Conservation (phyloP, 2,329 filamentous ascomycete species). For the Zymoseptoria passerinii region DNA sequence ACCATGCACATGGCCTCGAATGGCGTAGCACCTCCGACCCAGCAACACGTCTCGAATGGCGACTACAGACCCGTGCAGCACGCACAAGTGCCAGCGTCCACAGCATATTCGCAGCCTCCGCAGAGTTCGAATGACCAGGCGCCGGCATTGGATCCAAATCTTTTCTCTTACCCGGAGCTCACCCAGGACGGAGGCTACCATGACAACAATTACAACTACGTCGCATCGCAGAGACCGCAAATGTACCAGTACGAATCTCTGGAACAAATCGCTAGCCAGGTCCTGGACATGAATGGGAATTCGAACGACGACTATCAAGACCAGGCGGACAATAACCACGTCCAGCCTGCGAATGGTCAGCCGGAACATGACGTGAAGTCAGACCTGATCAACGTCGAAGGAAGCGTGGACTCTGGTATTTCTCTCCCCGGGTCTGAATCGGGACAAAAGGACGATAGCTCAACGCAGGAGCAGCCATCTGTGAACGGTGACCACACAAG, state of each 20-base stretch:
- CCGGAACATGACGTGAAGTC: conserved; percentile 6
- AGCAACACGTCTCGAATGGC: conserved; percentile 2
- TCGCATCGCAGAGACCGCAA: conserved; percentile 14
- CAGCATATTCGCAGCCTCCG: conserved; percentile 5
- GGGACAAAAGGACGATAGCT: conserved; percentile 3
- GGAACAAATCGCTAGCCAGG: conserved; percentile 31
- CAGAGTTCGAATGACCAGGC: conserved; percentile 7
- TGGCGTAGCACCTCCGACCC: background rate
- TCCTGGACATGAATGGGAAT: conserved; percentile 26
- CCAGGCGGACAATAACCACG: conserved; percentile 12
- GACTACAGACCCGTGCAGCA: conserved; percentile 2
- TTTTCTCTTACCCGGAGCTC: conserved; percentile 10
- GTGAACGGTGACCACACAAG: background rate
- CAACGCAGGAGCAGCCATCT: background rate
- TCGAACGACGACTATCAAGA: conserved; percentile 11
- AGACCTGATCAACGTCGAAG: conserved; percentile 17
- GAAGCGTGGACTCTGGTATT: conserved; percentile 26
- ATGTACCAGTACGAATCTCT: conserved; percentile 25
- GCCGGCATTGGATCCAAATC: conserved; percentile 16
- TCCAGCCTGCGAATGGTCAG: conserved; percentile 13
- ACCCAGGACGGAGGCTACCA: conserved; percentile 3
- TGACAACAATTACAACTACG: conserved; percentile 18
- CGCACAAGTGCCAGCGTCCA: conserved; percentile 4
- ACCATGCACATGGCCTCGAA: background rate
- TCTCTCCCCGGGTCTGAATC: conserved; percentile 20